Percentiles rank a stretch among this genome's conserved stretches.
phyloP scores from a whole-genome alignment of 139 green algal genomes.

The Chara braunii region DNA sequence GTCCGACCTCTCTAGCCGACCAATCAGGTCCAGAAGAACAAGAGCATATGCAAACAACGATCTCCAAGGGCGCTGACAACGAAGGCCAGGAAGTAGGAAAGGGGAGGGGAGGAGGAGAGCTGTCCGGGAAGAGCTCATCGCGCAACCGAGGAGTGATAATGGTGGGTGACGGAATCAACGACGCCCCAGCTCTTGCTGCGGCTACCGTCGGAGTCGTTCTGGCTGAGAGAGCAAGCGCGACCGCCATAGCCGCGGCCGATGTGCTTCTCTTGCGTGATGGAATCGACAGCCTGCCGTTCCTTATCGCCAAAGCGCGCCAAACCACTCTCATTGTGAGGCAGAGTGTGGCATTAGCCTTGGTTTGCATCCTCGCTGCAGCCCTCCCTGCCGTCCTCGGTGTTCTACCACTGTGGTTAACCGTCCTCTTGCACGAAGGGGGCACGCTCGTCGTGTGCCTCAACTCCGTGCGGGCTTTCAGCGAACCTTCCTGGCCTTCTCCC shows the following conservation, averaged over 20 bases:
- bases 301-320: slow-evolving; percentile 42
- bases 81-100: too few relatives aligned
- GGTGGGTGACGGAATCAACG: slow-evolving; percentile 48
- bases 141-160: slow-evolving; percentile 35
- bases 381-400: slow-evolving; percentile 12
- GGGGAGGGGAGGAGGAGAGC: too few relatives aligned
- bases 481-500: too few relatives aligned
- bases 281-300: slow-evolving; percentile 37
- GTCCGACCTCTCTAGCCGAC: too few relatives aligned
- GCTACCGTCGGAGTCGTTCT: slow-evolving; percentile 44
- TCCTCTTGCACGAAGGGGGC: slow-evolving; percentile 39
- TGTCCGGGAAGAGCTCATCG: too few relatives aligned
- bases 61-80: too few relatives aligned
- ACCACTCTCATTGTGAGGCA: slow-evolving; percentile 33
- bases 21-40: too few relatives aligned
- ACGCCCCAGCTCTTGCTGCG: slow-evolving; percentile 43
- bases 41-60: too few relatives aligned
- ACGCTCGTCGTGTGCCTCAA: slow-evolving; percentile 46
- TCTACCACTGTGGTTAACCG: slow-evolving; percentile 42
- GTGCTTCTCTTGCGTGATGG: slow-evolving; percentile 42
- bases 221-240: slow-evolving; percentile 34
- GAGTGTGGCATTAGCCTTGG: slow-evolving; percentile 23
- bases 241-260: slow-evolving; percentile 37
- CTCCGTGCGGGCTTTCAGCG: slow-evolving; percentile 26
- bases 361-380: slow-evolving; percentile 28